phyloP scores from a whole-genome alignment of 139 green algal species.

The Chlamydomonas sphaeroides region DNA sequence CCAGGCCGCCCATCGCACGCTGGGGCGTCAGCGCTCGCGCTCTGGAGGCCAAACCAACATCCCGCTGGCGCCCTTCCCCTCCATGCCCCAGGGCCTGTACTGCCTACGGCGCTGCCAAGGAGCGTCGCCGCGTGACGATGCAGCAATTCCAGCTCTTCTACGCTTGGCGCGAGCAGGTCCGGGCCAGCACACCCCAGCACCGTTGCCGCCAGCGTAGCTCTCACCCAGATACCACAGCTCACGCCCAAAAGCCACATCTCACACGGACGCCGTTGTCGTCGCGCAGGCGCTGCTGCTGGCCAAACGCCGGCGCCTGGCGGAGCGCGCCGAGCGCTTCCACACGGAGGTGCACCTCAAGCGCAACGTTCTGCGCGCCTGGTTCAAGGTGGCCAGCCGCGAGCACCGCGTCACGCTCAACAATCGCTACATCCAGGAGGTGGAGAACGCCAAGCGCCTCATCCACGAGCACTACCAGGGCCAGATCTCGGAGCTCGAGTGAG shows the following conservation, averaged over 20 bases:
- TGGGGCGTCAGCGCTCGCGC: too few relatives aligned
- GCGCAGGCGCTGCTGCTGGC: too few relatives aligned
- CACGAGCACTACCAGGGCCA: constrained; percentile 26
- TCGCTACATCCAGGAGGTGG: constrained; percentile 33
- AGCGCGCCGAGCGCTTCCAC: constrained; percentile 39
- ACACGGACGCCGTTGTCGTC: too few relatives aligned
- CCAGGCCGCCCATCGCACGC: too few relatives aligned
- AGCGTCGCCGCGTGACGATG: constrained; percentile 11
- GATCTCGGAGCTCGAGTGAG: constrained; percentile 40
- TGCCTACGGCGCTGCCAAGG: constrained; percentile 39
- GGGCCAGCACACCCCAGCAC: too few relatives aligned
- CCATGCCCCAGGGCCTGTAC: constrained; percentile 29
- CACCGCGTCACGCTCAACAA: constrained; percentile 37
- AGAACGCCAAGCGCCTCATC: constrained; percentile 33
- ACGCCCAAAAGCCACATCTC: too few relatives aligned
- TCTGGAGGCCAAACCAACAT: too few relatives aligned
- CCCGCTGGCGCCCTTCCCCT: not conserved
- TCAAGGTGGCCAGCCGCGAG: constrained; percentile 24
- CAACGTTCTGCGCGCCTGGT: constrained; percentile 48
- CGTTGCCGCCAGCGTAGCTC: too few relatives aligned
- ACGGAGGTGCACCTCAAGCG: constrained; percentile 45
- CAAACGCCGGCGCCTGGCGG: not conserved
- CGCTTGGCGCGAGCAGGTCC: constrained; percentile 40
- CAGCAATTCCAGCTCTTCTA: constrained; percentile 45
- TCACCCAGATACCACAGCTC: too few relatives aligned